Evolutionary conservation across 345 rosid genomes (phyloP).

Genomic region (Mangifera indica): DNA sequence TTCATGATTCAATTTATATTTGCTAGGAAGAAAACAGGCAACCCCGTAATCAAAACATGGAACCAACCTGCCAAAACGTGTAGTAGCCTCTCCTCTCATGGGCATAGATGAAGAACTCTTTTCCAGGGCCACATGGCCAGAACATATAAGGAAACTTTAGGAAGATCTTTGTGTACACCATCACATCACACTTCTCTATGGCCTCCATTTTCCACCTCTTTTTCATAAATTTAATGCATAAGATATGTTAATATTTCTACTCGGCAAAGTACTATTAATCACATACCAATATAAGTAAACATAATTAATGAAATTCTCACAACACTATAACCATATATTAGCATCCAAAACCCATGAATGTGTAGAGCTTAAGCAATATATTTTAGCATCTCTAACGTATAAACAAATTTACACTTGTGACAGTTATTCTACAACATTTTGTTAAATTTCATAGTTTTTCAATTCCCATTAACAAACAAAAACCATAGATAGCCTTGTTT

Average conservation of each 20-base stretch:
- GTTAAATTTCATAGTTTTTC: too few species aligned
- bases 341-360: too few species aligned
- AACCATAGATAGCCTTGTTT: not conserved
- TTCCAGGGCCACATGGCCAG: constrained; percentile 87
- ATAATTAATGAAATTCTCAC: too few species aligned
- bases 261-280: too few species aligned
- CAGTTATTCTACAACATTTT: too few species aligned
- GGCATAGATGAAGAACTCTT: constrained; percentile 95
- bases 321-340: too few species aligned
- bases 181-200: constrained; percentile 79
- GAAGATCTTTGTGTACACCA: constrained; percentile 96
- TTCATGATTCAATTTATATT: too few species aligned
- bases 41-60: not conserved
- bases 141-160: constrained; percentile 77
- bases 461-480: not conserved
- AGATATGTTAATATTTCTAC: not conserved
- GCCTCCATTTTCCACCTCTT: constrained; percentile 98
- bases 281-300: too few species aligned
- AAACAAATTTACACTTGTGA: too few species aligned
- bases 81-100: constrained; percentile 96
- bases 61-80: constrained; percentile 97
- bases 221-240: constrained; percentile 11
- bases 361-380: too few species aligned
- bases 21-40: too few species aligned
- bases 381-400: too few species aligned